Evolutionary conservation across 2,329 filamentous ascomycete species (phyloP).

Genomic region (Dactylellina leptospora): DNA sequence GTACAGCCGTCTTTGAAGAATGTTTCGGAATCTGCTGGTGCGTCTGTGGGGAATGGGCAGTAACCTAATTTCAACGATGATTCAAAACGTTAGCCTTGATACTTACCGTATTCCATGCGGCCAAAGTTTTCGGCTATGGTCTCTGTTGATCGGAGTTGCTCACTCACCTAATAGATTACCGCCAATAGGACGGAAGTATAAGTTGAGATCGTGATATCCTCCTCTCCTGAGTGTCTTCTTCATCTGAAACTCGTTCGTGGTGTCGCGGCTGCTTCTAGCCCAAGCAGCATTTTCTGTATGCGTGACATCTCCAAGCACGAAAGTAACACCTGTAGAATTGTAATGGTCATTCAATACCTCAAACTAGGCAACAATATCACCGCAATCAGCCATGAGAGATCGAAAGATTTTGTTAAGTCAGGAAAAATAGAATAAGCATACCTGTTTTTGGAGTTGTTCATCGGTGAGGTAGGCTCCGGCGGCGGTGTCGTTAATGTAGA

Average conservation of each 20-base stretch:
- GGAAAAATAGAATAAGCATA: too few relatives aligned
- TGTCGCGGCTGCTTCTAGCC: slow-evolving; percentile 57
- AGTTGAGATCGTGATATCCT: slow-evolving; percentile 60
- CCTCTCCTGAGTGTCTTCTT: slow-evolving; percentile 64
- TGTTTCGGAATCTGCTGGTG: too few relatives aligned
- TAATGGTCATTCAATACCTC: slow-evolving; percentile 63
- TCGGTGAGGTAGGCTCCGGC: slow-evolving; percentile 22
- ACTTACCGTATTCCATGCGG: slow-evolving; percentile 58
- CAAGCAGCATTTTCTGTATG: slow-evolving; percentile 65
- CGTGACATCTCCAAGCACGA: slow-evolving; percentile 62
- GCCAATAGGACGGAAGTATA: slow-evolving; percentile 58
- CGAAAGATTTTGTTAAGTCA: too few relatives aligned
- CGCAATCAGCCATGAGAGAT: too few relatives aligned
- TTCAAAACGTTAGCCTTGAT: background rate
- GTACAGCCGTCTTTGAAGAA: too few relatives aligned
- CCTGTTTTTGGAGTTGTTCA: slow-evolving; percentile 23
- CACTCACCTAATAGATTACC: slow-evolving; percentile 9
- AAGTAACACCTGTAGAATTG: slow-evolving; percentile 62
- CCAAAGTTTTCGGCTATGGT: slow-evolving; percentile 58
- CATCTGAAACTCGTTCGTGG: slow-evolving; percentile 60
- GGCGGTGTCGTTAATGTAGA: slow-evolving; percentile 3
- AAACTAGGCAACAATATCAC: too few relatives aligned
- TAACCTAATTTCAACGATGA: too few relatives aligned
- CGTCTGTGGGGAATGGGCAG: too few relatives aligned
- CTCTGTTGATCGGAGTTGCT: slow-evolving; percentile 55